These are phyloP conservation scores for Hanseniaspora guilliermondii DNA, from an alignment of 805 yeast species.

Conservation along the genomic window DNA sequence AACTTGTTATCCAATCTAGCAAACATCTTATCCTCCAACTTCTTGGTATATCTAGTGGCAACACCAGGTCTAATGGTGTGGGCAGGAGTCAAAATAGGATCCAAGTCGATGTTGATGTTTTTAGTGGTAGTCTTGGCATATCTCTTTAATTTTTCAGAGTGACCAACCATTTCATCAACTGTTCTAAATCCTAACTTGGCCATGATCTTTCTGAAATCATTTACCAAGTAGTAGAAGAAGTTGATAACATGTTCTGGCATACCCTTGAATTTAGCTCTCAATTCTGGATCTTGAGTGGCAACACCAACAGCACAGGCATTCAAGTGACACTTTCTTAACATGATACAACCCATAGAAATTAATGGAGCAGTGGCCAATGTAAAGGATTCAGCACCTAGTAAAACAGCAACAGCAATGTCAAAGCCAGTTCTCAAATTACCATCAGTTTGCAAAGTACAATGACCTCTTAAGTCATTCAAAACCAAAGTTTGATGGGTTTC, in stretches of 20 bases:
- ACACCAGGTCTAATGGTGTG: slow-evolving; percentile 94
- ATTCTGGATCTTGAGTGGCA: slow-evolving; percentile 94
- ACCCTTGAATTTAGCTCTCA: slow-evolving; percentile 84
- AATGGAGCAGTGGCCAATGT: slow-evolving; percentile 96
- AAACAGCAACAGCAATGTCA: slow-evolving; percentile 90
- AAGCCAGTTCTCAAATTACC: slow-evolving; percentile 96
- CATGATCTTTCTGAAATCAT: slow-evolving; percentile 85
- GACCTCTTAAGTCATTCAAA: slow-evolving; percentile 86
- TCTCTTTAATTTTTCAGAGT: slow-evolving; percentile 77
- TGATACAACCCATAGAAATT: slow-evolving; percentile 93
- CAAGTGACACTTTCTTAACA: slow-evolving; percentile 89
- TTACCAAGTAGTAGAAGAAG: slow-evolving; percentile 88
- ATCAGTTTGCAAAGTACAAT: slow-evolving; percentile 94
- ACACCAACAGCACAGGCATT: slow-evolving; percentile 97
- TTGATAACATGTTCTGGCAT: slow-evolving; percentile 97
- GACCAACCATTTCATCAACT: slow-evolving; percentile 95
- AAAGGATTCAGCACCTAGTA: slow-evolving; percentile 97
- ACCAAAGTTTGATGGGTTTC: slow-evolving; percentile 97
- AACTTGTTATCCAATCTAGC: slow-evolving; percentile 89
- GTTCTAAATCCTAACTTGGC: slow-evolving; percentile 91
- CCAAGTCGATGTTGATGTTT: slow-evolving; percentile 79
- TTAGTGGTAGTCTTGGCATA: slow-evolving; percentile 82
- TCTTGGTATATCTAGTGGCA: slow-evolving; percentile 80
- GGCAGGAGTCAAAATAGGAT: slow-evolving; percentile 93
- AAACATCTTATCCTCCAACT: slow-evolving; percentile 88